These are phyloP conservation scores for Euryodendron excelsum DNA, from an alignment of 148 eudicot genomes.

Conservation along the genomic window DNA sequence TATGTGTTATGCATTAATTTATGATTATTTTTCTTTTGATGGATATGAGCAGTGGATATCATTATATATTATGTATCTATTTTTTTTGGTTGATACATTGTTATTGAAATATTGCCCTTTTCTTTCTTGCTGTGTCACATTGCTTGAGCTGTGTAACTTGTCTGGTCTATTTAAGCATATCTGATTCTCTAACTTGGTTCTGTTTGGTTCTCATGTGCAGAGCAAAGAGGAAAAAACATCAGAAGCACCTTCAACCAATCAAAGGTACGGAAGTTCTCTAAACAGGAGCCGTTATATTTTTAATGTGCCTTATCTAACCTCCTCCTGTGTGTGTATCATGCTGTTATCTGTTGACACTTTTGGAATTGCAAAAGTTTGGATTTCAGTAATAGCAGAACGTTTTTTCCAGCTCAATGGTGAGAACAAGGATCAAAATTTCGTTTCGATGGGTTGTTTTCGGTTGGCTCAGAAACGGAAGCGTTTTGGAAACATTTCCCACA, in stretches of 20 bases:
- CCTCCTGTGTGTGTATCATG: background rate
- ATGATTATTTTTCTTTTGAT: background rate
- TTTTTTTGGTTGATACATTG: constrained; percentile 7
- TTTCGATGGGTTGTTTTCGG: too few species aligned
- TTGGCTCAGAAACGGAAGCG: too few species aligned
- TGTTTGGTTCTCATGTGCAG: constrained; percentile 33
- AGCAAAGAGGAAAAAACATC: constrained; percentile 44
- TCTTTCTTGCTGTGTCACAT: background rate
- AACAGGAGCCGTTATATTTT: background rate
- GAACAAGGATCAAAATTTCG: too few species aligned
- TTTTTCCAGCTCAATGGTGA: background rate
- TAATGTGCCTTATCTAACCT: background rate
- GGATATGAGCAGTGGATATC: background rate
- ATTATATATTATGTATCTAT: background rate
- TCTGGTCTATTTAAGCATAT: background rate
- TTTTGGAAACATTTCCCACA: too few species aligned
- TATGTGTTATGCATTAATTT: constrained; percentile 22
- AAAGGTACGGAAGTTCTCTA: constrained; percentile 38
- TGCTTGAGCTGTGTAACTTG: background rate
- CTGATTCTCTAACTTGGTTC: constrained; percentile 6
- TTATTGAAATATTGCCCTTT: background rate
- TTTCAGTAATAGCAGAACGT: background rate
- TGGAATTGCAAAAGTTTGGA: too few species aligned
- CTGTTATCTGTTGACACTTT: background rate
- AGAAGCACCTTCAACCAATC: constrained; percentile 27